phyloP scores from a whole-genome alignment of 768 basidiomycete genomes.

The Termitomyces sp. region DNA sequence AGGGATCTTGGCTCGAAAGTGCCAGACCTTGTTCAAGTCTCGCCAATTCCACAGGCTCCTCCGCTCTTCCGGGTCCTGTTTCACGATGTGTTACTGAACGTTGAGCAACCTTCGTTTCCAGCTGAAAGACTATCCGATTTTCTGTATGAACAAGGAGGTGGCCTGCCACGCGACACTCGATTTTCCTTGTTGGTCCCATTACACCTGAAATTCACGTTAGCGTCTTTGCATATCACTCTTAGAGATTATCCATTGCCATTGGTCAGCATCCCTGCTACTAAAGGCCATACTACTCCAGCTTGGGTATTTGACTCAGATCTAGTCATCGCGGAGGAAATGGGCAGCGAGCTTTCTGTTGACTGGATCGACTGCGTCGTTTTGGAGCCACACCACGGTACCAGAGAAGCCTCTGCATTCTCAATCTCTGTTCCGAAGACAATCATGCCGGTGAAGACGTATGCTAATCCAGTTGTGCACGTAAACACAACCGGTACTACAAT shows the following conservation, averaged over 20 bases:
- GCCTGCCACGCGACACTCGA: constrained; percentile 63
- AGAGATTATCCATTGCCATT: constrained; percentile 91
- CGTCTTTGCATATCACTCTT: constrained; percentile 56
- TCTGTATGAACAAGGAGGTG: constrained; percentile 61
- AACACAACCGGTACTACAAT: constrained; percentile 62
- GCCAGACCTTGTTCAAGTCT: constrained; percentile 42
- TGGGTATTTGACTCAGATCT: constrained; percentile 74
- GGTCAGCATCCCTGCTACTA: constrained; percentile 60
- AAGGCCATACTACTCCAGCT: constrained; percentile 34
- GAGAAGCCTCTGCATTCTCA: constrained; percentile 49
- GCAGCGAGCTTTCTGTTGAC: constrained; percentile 58
- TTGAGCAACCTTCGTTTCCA: constrained; percentile 61
- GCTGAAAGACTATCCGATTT: constrained; percentile 54
- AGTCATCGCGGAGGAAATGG: constrained; percentile 87
- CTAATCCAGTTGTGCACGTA: constrained; percentile 67
- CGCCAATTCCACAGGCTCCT: constrained; percentile 33
- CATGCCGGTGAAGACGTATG: constrained; percentile 94
- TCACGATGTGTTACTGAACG: constrained; percentile 50
- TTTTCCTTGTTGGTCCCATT: constrained; percentile 84
- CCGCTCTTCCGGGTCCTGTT: constrained; percentile 73
- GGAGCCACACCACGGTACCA: constrained; percentile 47
- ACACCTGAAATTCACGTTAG: constrained; percentile 67
- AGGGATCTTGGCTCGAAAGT: constrained; percentile 24
- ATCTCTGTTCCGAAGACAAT: constrained; percentile 83
- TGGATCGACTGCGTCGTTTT: constrained; percentile 71